phyloP scores from a whole-genome alignment of 305 asterid genomes.

The Rubia occidens region DNA sequence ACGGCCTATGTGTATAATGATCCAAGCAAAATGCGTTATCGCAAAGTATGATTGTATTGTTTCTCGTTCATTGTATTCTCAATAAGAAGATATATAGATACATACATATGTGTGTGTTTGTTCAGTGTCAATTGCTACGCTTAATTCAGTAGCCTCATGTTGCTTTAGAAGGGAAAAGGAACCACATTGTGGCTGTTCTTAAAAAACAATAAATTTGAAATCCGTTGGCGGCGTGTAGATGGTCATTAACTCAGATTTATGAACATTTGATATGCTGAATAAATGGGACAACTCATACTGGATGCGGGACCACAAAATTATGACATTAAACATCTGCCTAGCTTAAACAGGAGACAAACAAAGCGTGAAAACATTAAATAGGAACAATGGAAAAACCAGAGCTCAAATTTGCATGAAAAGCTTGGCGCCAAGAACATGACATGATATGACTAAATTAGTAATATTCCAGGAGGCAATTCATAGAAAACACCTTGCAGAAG shows the following conservation, averaged over 20 bases:
- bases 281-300: slow-evolving; percentile 1
- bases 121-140: background rate
- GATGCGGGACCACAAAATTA: slow-evolving; percentile 7
- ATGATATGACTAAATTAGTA: background rate
- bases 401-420: background rate
- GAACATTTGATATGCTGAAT: background rate
- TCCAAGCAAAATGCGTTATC: background rate
- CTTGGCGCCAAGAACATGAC: background rate
- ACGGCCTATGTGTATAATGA: background rate
- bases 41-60: background rate
- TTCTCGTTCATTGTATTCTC: background rate
- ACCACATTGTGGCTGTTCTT: background rate
- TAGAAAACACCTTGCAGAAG: slow-evolving; percentile 1
- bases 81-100: background rate
- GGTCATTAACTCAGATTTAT: slow-evolving; percentile 1
- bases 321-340: background rate
- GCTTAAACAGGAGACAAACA: background rate
- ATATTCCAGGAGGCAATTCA: background rate
- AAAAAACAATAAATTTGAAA: background rate
- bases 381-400: background rate
- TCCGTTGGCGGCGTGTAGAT: background rate
- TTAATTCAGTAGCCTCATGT: too few relatives aligned
- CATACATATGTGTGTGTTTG: background rate
- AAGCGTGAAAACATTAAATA: slow-evolving; percentile 14
- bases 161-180: background rate